Percentiles rank a stretch among this genome's conserved stretches.
Evolutionary conservation across 805 yeast species (phyloP).

Genomic region (Cyberlindnera mrakii): DNA sequence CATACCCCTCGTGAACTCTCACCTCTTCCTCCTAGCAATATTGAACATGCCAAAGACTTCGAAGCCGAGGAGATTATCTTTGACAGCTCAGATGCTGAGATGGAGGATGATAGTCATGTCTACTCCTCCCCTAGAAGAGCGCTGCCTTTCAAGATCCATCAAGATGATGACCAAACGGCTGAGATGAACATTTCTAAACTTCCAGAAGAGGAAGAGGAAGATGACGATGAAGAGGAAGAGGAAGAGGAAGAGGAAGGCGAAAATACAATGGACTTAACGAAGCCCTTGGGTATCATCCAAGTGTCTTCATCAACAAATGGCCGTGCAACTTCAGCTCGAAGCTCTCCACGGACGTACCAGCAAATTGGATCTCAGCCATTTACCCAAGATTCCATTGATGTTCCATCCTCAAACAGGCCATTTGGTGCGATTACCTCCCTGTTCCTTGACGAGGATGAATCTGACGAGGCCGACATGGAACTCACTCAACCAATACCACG

Average conservation of each 20-base stretch:
- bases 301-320: not conserved
- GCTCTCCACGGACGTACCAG: no score
- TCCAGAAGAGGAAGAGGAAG: conserved; percentile 6
- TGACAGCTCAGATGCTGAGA: conserved; percentile 24
- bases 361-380: no score
- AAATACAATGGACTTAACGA: conserved; percentile 24
- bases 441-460: conserved; percentile 19
- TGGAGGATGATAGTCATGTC: conserved; percentile 21
- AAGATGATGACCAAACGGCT: conserved; percentile 14
- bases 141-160: conserved; percentile 15
- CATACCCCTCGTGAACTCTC: conserved; percentile 6
- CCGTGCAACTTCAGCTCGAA: not conserved
- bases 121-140: conserved; percentile 17
- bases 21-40: not conserved
- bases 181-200: not conserved
- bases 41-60: conserved; percentile 1
- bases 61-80: conserved; percentile 17
- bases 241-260: conserved; percentile 11
- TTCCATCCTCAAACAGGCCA: conserved; percentile 8
- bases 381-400: no score
- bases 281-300: conserved; percentile 20
- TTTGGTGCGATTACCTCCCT: conserved; percentile 23
- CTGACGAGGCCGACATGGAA: conserved; percentile 21
- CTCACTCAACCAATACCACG: conserved; percentile 17
- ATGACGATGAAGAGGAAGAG: not conserved